Evolutionary conservation across 192 early-diverging fungal species (phyloP).

Genomic region (Coemansia erecta): DNA sequence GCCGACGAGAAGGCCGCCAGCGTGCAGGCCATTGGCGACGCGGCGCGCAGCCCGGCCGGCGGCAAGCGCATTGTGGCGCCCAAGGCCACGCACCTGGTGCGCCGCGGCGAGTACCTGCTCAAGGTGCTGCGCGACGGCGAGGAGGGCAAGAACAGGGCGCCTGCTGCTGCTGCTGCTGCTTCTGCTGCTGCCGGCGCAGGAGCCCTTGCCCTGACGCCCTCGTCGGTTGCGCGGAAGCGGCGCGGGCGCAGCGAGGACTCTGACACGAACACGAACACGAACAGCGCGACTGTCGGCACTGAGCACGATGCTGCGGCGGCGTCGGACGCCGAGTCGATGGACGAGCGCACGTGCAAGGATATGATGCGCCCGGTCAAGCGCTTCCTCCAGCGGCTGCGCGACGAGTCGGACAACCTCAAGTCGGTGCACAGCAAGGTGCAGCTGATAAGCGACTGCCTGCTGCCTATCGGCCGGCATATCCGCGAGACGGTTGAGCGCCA

Average conservation of each 20-base stretch:
- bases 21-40: conserved; percentile 31
- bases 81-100: conserved; percentile 79
- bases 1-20: conserved; percentile 54
- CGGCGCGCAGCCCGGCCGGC: conserved; percentile 16
- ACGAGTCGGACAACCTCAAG: conserved; percentile 54
- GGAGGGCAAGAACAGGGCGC: conserved; percentile 37
- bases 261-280: conserved; percentile 29
- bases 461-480: conserved; percentile 58
- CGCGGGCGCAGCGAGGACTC: conserved; percentile 36
- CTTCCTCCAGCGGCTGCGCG: conserved; percentile 57
- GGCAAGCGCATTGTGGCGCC: conserved; percentile 61
- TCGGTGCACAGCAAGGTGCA: conserved; percentile 53
- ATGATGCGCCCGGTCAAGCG: conserved; percentile 66
- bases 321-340: conserved; percentile 54
- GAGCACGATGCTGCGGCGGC: conserved; percentile 12
- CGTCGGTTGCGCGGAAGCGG: conserved; percentile 23
- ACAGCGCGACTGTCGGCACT: conserved; percentile 18
- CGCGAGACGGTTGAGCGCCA: conserved; percentile 43
- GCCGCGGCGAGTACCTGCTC: conserved; percentile 88
- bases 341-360: conserved; percentile 65
- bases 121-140: conserved; percentile 77
- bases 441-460: conserved; percentile 57
- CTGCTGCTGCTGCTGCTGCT: too few species aligned
- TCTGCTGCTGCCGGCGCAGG: conserved; percentile 8
- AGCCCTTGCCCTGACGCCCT: conserved; percentile 11